phyloP scores from a whole-genome alignment of 2,329 filamentous ascomycete species.

The Scedosporium minutisporum region DNA sequence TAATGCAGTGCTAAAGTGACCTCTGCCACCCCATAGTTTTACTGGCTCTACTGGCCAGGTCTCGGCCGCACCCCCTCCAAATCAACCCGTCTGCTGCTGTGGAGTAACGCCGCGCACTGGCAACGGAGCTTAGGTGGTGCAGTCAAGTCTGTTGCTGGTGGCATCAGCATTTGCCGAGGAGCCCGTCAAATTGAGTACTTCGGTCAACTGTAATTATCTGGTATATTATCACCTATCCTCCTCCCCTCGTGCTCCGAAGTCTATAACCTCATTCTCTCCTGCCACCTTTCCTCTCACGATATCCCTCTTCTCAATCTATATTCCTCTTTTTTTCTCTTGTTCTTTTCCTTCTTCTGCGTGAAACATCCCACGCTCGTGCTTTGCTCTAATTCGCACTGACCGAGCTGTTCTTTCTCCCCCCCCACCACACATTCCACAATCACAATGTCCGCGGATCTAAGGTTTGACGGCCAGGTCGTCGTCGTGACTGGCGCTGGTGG shows the following conservation, averaged over 20 bases:
- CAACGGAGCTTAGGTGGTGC: not conserved
- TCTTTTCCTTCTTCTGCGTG: not conserved
- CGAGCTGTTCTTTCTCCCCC: not conserved
- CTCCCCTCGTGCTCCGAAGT: not conserved
- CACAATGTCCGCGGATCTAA: constrained; percentile 57
- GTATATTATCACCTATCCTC: constrained; percentile 3
- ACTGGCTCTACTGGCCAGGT: too few relatives aligned
- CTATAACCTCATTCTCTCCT: not conserved
- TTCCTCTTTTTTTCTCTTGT: not conserved
- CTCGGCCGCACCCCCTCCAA: not conserved
- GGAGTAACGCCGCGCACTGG: not conserved
- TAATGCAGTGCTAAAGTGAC: too few relatives aligned
- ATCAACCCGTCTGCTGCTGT: not conserved
- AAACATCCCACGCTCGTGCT: not conserved
- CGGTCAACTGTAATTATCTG: not conserved
- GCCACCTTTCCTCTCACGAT: not conserved
- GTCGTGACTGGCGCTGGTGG: constrained; percentile 76
- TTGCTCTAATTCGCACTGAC: not conserved
- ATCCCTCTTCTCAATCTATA: not conserved
- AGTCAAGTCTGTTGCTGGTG: too few relatives aligned
- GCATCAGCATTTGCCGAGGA: not conserved
- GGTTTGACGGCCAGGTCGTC: constrained; percentile 77
- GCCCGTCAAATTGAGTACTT: not conserved
- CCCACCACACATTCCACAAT: constrained; percentile 6
- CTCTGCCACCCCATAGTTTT: too few relatives aligned